A percentile compares a stretch with the other conserved stretches of the same genome.
Conservation (phyloP, 768 basidiomycete genomes). For the Rhodosporidiobolus sp. region DNA sequence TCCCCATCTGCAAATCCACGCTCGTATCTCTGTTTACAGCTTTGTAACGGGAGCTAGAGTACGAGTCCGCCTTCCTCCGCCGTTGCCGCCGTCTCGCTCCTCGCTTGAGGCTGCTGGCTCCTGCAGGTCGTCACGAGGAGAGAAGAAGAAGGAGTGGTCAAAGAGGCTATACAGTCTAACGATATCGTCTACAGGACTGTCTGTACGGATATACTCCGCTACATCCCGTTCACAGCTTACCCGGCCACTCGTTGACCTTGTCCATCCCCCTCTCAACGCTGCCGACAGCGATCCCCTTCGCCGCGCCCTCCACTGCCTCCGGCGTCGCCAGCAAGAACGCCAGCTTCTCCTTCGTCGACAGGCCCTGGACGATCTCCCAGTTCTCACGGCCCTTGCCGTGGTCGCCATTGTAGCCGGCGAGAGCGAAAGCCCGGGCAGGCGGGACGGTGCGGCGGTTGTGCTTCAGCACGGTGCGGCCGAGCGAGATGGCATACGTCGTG, state of each 20-base stretch:
- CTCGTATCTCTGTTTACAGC: too few species aligned
- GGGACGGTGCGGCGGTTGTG: constrained; percentile 31
- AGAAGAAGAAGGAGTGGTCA: too few species aligned
- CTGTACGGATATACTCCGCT: too few species aligned
- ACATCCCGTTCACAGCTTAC: not conserved
- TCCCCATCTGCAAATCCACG: too few species aligned
- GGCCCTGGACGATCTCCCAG: constrained; percentile 16
- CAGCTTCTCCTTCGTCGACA: constrained; percentile 23
- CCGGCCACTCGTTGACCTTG: constrained; percentile 19
- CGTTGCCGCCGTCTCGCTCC: too few species aligned
- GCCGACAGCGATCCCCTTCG: constrained; percentile 10
- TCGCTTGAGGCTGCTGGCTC: too few species aligned
- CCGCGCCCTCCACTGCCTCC: constrained; percentile 13
- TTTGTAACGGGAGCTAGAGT: too few species aligned
- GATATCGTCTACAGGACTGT: too few species aligned
- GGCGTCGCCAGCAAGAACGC: constrained; percentile 15
- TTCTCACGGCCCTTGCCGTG: constrained; percentile 17
- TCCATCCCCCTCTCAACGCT: constrained; percentile 25
- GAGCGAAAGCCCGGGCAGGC: constrained; percentile 21
- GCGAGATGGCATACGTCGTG: constrained; percentile 8
- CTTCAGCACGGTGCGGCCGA: constrained; percentile 32
- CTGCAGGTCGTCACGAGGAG: too few species aligned
- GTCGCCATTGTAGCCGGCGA: constrained; percentile 18
- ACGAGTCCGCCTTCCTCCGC: too few species aligned
- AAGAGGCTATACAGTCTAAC: too few species aligned